Base-by-base conservation (phyloP, 2,329 filamentous ascomycete genomes). In the Penicillium brevicompactum region DNA sequence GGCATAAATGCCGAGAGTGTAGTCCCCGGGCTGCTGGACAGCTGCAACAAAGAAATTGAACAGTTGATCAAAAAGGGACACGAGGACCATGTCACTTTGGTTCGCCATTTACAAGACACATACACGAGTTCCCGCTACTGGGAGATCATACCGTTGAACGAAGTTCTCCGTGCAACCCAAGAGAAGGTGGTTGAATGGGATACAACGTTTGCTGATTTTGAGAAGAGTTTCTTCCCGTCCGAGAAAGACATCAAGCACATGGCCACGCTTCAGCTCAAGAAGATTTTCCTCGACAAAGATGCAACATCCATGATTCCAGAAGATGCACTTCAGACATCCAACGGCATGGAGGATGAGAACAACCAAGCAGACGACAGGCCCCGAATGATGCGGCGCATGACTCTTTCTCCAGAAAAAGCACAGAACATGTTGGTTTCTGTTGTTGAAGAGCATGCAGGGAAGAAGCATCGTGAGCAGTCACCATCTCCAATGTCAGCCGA, bases 71-170 rank as follows among this genome's bases (percentile, higher is more conserved):
- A 88, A 67, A 90, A 88, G 62, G 90, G 90, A 0, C 89, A 92
- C 56, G 91, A 96, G 37, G 93, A 99, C 59, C 89, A 96, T 64
- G 78, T 83, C 4, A 80, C 83, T 51, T 79, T 97, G 49, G 81
- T 92, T 48, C 84, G 84, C 49, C 90, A 91, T 59, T 80, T 99
- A 9, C 92, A 97, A 71, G 87, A 92, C 32, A 91, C 90, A 59
- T 99, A 99, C 70, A 92, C 94, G 77, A 87, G 87, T 60, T 96
- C 92, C 2, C 92, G 91, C 69, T 97, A 97, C 70, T 99, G 96
- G 78, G 94, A 99, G 74, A 88, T 97, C 51, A 92, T 97, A 47
- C 94, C 95, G 0, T 83, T 99, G 60, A 99, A 97, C 65, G 84
- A 88, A 54, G 89, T 93, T 7, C 85, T 97, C 47, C 87, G 93